A percentile compares a stretch with the other conserved stretches of the same genome.
These are phyloP conservation scores for Erigeron canadensis DNA, from an alignment of 129 eudicot species.

Conservation along the genomic window DNA sequence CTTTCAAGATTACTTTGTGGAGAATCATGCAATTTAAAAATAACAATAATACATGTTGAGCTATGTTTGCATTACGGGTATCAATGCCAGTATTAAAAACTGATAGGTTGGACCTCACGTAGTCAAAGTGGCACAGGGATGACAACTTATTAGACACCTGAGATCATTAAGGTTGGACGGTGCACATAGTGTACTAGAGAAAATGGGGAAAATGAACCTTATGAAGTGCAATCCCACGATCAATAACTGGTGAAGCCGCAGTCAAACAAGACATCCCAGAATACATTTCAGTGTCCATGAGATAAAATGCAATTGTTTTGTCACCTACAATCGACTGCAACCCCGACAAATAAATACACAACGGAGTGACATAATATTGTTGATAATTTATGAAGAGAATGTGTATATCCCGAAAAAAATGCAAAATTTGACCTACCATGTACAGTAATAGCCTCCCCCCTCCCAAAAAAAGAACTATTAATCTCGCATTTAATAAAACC, in stretches of 20 bases:
- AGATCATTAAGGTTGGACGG: not conserved
- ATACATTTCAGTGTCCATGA: conserved; percentile 95
- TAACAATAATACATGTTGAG: not conserved
- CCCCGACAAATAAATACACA: conserved; percentile 14
- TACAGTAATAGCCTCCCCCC: not conserved
- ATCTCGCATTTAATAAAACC: not conserved
- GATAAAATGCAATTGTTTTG: conserved; percentile 83
- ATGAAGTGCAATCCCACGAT: conserved; percentile 96
- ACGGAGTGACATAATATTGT: not conserved
- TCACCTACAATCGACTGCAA: conserved; percentile 95
- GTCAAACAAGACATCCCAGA: conserved; percentile 87
- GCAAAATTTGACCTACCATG: not conserved
- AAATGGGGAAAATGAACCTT: conserved; percentile 52
- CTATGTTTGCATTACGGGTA: not conserved
- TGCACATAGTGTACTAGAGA: conserved; percentile 5
- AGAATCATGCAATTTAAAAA: not conserved
- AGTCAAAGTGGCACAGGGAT: conserved; percentile 1
- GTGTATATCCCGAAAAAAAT: not conserved
- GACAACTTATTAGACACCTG: not conserved
- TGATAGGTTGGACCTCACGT: conserved; percentile 16
- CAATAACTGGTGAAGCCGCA: conserved; percentile 76
- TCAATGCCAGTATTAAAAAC: conserved; percentile 1
- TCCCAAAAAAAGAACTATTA: not conserved
- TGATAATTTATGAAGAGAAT: not conserved
- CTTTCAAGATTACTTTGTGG: not conserved